Percentiles rank a stretch among this genome's conserved stretches.
Conservation (phyloP, 2,329 filamentous ascomycete species). For the Beauveria scarabaeidicola region DNA sequence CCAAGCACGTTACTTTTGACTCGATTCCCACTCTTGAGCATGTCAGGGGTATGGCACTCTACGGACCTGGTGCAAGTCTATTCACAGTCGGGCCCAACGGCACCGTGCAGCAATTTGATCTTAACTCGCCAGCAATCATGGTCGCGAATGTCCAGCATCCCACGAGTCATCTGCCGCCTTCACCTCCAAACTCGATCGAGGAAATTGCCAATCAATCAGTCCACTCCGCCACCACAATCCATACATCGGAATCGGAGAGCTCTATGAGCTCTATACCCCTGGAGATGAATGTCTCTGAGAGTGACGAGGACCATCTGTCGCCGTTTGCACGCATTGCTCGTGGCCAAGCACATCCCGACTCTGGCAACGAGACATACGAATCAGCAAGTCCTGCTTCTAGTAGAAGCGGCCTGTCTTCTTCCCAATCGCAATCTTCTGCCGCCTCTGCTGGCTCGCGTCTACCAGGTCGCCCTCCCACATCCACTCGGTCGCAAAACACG, state of each 20-base stretch:
- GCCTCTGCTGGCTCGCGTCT: slow-evolving; percentile 38
- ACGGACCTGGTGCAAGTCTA: slow-evolving; percentile 80
- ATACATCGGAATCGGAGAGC: slow-evolving; percentile 44
- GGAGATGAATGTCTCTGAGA: slow-evolving; percentile 55
- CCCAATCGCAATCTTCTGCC: slow-evolving; percentile 42
- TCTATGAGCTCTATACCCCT: slow-evolving; percentile 42
- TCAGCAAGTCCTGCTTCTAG: slow-evolving; percentile 60
- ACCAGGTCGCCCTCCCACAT: slow-evolving; percentile 40
- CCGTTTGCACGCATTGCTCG: slow-evolving; percentile 68
- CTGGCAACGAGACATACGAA: slow-evolving; percentile 52
- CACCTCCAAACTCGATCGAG: slow-evolving; percentile 72
- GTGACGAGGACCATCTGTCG: slow-evolving; percentile 69
- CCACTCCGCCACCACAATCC: slow-evolving; percentile 37
- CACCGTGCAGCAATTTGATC: slow-evolving; percentile 89
- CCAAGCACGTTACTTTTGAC: slow-evolving; percentile 92
- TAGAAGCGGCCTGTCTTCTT: slow-evolving; percentile 50
- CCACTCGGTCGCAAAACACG: slow-evolving; percentile 52
- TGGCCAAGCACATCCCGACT: slow-evolving; percentile 48
- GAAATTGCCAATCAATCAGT: slow-evolving; percentile 51
- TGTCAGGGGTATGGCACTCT: slow-evolving; percentile 74
- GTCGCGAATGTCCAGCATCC: slow-evolving; percentile 83
- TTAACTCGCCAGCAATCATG: slow-evolving; percentile 73
- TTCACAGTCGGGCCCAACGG: slow-evolving; percentile 86
- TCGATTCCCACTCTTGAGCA: slow-evolving; percentile 76
- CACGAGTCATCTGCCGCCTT: slow-evolving; percentile 68